Base-by-base conservation (phyloP, 441 rosid species). In the Erysimum cheiri region DNA sequence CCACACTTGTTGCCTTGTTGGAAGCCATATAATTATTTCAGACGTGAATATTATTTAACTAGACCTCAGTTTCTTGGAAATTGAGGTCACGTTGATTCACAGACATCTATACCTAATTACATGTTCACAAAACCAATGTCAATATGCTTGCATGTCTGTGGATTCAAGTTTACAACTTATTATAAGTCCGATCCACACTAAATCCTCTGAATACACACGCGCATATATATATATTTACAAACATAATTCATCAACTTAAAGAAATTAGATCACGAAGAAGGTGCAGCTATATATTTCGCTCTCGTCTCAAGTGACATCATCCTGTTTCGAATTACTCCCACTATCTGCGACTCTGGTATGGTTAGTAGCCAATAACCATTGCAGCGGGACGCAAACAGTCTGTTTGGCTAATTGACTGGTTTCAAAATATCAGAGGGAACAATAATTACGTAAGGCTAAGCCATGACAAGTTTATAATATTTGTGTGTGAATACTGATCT, bases 81-180 rank as follows among this genome's bases (percentile, higher is more conserved):
- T 19, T 47, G 70, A 28, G 37, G 44, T 47, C 36, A 64, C 66
- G 60, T 48, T 47, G 58, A 13, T 19, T 64, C 29, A 64, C 52
- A 46, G 65, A 56, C 66, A 72, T 64, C 36, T 56, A 46, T 46
- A 55, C 64, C 41, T 26, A 44, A 15, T n/a, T 44, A 15, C 22
- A 19, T 17, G 1, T 46, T 36, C 70, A 13, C 59, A 47, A 19
- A 46, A 47, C 57, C 59, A 44, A 68, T 36, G 74, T 55, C 32
- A 62, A 26, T 35, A 63, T 41, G 24, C 11, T 43, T 43, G 47
- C 29, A 62, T 46, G 56, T 63, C 1, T 35, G 40, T 61, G 36
- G 43, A 70, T 60, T 56, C 12, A 56, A 36, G 65, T 35, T 47
- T 47, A 28, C 41, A 36, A 36, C 47, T 22, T n/a, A 24, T 19